Evolutionary conservation across 345 rosid genomes (phyloP), one percentile per base, ranked within the genome.

Genomic region (Aquilaria sinensis): DNA sequence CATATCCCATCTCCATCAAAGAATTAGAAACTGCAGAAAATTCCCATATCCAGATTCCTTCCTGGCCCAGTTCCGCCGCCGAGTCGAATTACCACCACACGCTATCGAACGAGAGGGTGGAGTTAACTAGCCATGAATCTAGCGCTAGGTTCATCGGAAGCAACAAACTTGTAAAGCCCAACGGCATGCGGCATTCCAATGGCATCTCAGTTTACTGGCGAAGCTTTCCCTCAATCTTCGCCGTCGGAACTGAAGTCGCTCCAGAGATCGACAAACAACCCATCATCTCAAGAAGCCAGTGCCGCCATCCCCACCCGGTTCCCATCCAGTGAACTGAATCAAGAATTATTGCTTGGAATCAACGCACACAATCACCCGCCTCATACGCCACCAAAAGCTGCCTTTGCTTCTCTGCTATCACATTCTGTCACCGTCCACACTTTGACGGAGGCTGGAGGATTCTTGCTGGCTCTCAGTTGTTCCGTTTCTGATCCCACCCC

Each of bases 191-290:
- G 72, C 83, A 90, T 12, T 87, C 96, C 41, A 92, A 88, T 9
- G 92, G 96, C 1, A 71, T 88, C 11, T 2, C 84, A 85, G 66
- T 31, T 88, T 88, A 79, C 29, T 68, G 92, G 46, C 57, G 90
- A 47, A 88, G 62, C 37, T 84, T 88, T 48, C 73, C 80, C 3
- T 82, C 92, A 4, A 88, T 88, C 55, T 77, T 86, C 48, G 96
- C 96, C 37, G 83, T 85, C 0, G 67, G 64, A 54, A 92, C 96
- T 0, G 85, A 85, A 67, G 91, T 87, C 16, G 96, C 96, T 4
- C 96, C 96, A 0, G 92, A 80, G 31, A 57, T 81, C 16, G 96
- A 88, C 51, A 89, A 7, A 80, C 87, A 58, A 85, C 89, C 0
- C 72, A 83, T 80, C 73, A 89, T 29, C 67, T 88, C 54, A 88